Base-by-base conservation (phyloP, 371 early-diverging fungal species). In the Mortierella sp. region DNA sequence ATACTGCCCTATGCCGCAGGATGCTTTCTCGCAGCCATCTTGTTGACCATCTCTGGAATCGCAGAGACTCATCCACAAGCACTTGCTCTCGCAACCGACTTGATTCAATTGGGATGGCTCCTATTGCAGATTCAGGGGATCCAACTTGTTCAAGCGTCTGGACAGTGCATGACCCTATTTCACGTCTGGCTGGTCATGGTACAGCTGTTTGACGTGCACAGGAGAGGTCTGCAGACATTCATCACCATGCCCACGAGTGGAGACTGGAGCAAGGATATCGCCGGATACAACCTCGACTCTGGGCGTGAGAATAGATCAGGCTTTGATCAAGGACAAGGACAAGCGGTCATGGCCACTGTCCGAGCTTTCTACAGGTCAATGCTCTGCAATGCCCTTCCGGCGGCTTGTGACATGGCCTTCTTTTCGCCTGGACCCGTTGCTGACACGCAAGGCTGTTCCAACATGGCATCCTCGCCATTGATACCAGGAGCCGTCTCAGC, bases 11-110 rank as follows among this genome's bases (percentile, higher is more conserved):
- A 76, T 24, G 76, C 69, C 2, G 49, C 69, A 49, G 76, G 76
- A 10, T 76, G 69, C 31, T 61, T 76, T 34, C 66, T 76, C 2
- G 76, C 76, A 24, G 57, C 69, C 13, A 13, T 64, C 27, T 45
- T 76, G 25, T 57, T 76, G 39, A 76, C 69, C 34, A 52, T 76
- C 24, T 68, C 76, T 3, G 76, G 76, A 1, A 76, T 76, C 22
- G 69, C 68, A 19, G 76, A 76, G 27, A 76, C 76, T 1, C 76
- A 76, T 14, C 69, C 76, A 4, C 55, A 76, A 3, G 76, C 76
- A 0, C 51, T 76, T 14, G 55, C 57, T 13, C 27, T 76, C 8
- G 69, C 76, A 3, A 68, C 69, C 0, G 60, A 69, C 17, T 37
- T 65, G 21, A 76, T 76, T 14, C 76, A 76, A 21, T 47, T 56